Evolutionary conservation across 2,329 filamentous ascomycete species (phyloP).

Genomic region (Colletotrichum sp.): DNA sequence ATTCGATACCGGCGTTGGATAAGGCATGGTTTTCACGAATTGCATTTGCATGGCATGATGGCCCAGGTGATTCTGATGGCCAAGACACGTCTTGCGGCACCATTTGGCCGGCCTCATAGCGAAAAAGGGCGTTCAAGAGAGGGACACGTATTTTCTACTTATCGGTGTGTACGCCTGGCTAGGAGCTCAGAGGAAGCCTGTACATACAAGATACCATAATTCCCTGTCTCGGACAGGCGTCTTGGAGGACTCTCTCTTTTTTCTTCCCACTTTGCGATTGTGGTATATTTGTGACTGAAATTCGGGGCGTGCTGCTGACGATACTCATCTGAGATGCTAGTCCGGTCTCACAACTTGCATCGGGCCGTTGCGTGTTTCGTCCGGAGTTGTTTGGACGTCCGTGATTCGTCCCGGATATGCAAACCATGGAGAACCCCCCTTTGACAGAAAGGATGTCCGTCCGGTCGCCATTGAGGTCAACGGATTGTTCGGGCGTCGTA

Average conservation of each 20-base stretch:
- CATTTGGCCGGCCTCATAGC: neutral
- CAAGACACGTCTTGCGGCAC: neutral
- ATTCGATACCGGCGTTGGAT: conserved; percentile 10
- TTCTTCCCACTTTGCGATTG: neutral
- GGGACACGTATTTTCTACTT: neutral
- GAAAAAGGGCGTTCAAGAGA: conserved; percentile 11
- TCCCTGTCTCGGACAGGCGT: conserved; percentile 20
- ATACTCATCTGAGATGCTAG: neutral
- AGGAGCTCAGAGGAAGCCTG: neutral
- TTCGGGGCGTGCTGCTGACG: neutral
- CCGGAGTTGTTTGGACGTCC: neutral
- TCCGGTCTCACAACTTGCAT: neutral
- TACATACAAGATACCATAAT: conserved; percentile 25
- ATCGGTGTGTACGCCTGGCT: neutral
- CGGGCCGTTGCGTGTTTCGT: conserved; percentile 12
- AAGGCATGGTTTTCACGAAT: neutral
- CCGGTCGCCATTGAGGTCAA: neutral
- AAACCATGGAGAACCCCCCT: neutral
- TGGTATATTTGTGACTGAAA: neutral
- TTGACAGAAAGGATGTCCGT: neutral
- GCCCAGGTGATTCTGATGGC: neutral
- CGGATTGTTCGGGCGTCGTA: neutral
- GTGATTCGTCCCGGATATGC: neutral
- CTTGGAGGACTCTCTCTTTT: neutral
- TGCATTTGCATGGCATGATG: conserved; percentile 20